Percentiles rank a stretch among this genome's conserved stretches.
Evolutionary conservation across 2,329 filamentous ascomycete species (phyloP).

Genomic region (Teratosphaeriaceae sp.): DNA sequence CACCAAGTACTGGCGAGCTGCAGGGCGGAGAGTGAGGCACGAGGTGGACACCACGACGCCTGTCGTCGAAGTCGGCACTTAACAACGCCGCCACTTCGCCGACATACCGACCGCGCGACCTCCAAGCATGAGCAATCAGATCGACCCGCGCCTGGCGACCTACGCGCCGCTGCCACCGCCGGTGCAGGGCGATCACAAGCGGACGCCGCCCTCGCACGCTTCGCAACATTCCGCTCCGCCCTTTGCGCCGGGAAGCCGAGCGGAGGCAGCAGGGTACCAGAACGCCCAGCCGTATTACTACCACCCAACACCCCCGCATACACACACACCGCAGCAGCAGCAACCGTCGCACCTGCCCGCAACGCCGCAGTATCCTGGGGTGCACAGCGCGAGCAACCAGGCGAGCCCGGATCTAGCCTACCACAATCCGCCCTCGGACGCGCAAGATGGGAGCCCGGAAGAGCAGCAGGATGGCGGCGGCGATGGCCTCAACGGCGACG

Average conservation of each 20-base stretch:
- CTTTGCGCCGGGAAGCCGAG: background rate
- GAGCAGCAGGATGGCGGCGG: conserved; percentile 9
- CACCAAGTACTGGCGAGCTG: no score
- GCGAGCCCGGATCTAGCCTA: conserved; percentile 14
- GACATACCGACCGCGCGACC: conserved; percentile 1
- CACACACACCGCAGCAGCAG: background rate
- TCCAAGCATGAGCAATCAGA: conserved; percentile 3
- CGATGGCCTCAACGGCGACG: conserved; percentile 18
- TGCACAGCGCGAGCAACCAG: conserved; percentile 18
- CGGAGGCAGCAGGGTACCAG: no score
- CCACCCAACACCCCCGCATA: conserved; percentile 13
- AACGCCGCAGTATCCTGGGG: conserved; percentile 12
- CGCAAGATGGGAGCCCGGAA: background rate
- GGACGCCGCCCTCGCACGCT: background rate
- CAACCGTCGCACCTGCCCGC: conserved; percentile 4
- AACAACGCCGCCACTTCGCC: background rate
- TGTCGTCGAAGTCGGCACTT: no score
- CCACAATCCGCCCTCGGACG: background rate
- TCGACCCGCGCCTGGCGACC: conserved; percentile 6
- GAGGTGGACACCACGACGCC: no score
- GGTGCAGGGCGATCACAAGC: background rate
- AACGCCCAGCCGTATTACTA: conserved; percentile 20
- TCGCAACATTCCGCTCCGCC: background rate
- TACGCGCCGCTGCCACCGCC: background rate
- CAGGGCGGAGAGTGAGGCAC: no score